Conservation (phyloP, 2,329 filamentous ascomycete species). For the Torrubiella hemipterigena region DNA sequence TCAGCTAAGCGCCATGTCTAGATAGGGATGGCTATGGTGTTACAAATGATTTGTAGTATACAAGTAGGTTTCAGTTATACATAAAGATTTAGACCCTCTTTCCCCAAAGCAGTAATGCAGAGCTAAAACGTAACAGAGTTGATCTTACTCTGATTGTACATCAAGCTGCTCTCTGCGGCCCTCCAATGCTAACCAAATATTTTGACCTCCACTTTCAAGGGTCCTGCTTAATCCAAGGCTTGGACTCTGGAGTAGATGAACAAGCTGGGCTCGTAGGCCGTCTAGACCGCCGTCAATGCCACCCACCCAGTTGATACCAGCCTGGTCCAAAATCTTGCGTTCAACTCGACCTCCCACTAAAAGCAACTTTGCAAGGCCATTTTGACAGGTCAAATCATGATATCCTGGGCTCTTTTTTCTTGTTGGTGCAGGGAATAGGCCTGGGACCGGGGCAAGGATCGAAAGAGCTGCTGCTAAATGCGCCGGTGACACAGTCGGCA, state of each 20-base stretch:
- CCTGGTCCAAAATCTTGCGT: slow-evolving; percentile 68
- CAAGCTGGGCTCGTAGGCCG: slow-evolving; percentile 69
- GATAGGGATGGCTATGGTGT: too few relatives aligned
- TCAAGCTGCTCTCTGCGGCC: slow-evolving; percentile 60
- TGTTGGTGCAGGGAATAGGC: slow-evolving; percentile 66
- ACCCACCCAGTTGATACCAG: slow-evolving; percentile 53
- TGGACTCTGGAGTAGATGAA: slow-evolving; percentile 67
- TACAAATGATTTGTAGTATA: too few relatives aligned
- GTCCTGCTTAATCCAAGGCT: slow-evolving; percentile 65
- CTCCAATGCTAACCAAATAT: slow-evolving; percentile 80
- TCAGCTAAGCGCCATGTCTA: too few relatives aligned
- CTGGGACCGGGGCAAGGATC: slow-evolving; percentile 60
- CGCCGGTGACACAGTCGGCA: slow-evolving; percentile 72
- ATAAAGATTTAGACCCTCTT: too few relatives aligned
- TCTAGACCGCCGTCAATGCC: slow-evolving; percentile 73
- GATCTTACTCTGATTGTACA: too few relatives aligned
- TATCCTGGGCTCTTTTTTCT: slow-evolving; percentile 68
- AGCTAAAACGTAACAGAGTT: too few relatives aligned
- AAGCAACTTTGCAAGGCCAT: slow-evolving; percentile 74
- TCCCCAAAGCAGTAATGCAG: too few relatives aligned
- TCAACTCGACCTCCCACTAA: slow-evolving; percentile 81
- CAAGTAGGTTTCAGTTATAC: too few relatives aligned
- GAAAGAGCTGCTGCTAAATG: slow-evolving; percentile 74
- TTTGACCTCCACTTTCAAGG: slow-evolving; percentile 72
- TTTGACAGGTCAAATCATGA: slow-evolving; percentile 68